phyloP scores from a whole-genome alignment of 805 yeast species.

The Starmerella kuoi region DNA sequence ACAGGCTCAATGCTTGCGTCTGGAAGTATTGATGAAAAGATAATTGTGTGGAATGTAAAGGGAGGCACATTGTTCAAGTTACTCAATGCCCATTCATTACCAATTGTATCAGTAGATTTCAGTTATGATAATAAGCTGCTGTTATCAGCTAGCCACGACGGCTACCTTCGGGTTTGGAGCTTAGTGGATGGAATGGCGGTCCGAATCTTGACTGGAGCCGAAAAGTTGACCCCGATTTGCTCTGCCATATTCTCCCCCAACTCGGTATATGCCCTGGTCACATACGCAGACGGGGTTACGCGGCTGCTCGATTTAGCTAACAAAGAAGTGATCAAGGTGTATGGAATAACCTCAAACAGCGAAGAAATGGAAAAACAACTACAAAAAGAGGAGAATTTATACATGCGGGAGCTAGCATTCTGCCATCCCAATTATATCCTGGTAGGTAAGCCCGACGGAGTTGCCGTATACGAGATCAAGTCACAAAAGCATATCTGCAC shows the following conservation, averaged over 20 bases:
- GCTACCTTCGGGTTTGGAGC: constrained; percentile 78
- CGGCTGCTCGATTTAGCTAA: constrained; percentile 8
- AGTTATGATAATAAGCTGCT: constrained; percentile 71
- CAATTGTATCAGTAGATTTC: constrained; percentile 64
- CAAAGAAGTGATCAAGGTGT: constrained; percentile 2
- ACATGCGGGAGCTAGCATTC: constrained; percentile 3
- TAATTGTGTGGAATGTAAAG: constrained; percentile 76
- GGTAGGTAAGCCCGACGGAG: constrained; percentile 9
- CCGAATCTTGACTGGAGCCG: constrained; percentile 64
- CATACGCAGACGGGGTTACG: constrained; percentile 59
- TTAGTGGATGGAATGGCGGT: constrained; percentile 32
- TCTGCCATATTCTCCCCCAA: constrained; percentile 66
- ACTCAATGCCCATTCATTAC: constrained; percentile 85
- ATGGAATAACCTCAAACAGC: neutral
- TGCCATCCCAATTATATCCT: constrained; percentile 5
- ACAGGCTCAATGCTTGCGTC: constrained; percentile 70
- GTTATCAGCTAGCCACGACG: constrained; percentile 82
- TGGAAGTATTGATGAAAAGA: constrained; percentile 83
- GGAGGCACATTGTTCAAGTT: constrained; percentile 62
- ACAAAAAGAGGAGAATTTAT: neutral
- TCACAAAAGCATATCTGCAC: neutral
- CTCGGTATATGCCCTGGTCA: constrained; percentile 63
- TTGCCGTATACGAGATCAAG: constrained; percentile 10
- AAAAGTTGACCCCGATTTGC: constrained; percentile 48
- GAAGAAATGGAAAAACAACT: neutral